Evolutionary conservation across 2,329 filamentous ascomycete species (phyloP).

Genomic region (Cadophora sp.): DNA sequence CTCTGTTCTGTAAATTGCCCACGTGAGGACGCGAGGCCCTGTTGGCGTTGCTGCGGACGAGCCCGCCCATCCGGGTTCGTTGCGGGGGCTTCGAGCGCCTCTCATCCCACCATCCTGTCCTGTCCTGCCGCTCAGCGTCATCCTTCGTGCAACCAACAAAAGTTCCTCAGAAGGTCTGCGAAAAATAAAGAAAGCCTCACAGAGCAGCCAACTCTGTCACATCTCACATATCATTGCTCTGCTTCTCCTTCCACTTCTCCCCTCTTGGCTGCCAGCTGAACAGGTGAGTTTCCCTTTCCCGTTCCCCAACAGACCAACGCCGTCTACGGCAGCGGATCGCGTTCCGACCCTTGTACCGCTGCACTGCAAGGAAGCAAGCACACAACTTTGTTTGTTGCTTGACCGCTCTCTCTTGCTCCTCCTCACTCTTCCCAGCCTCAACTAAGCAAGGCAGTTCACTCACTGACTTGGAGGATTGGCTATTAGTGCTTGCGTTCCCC

Average conservation of each 20-base stretch:
- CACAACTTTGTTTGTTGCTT: conserved; percentile 11
- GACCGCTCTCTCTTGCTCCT: neutral
- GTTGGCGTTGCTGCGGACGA: neutral
- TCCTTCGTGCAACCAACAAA: neutral
- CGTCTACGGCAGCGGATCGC: neutral
- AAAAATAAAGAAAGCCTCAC: no score
- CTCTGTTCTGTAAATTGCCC: no score
- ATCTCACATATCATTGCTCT: neutral
- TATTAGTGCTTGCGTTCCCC: neutral
- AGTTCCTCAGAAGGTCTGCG: no score
- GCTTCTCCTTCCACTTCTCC: neutral
- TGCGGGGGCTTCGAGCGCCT: neutral
- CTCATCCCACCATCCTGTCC: no score
- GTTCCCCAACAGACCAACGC: neutral
- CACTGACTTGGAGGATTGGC: neutral
- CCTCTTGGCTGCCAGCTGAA: conserved; percentile 5
- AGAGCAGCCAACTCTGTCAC: neutral
- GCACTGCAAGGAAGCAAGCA: neutral
- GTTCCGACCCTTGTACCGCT: neutral
- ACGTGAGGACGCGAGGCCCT: conserved; percentile 5
- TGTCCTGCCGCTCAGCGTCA: neutral
- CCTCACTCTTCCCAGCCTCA: neutral
- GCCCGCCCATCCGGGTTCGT: no score
- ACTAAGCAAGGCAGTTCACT: neutral
- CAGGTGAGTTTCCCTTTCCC: conserved; percentile 6